These are phyloP conservation scores for Microthyrium microscopicum DNA, from an alignment of 2,329 filamentous ascomycete species.

Conservation along the genomic window DNA sequence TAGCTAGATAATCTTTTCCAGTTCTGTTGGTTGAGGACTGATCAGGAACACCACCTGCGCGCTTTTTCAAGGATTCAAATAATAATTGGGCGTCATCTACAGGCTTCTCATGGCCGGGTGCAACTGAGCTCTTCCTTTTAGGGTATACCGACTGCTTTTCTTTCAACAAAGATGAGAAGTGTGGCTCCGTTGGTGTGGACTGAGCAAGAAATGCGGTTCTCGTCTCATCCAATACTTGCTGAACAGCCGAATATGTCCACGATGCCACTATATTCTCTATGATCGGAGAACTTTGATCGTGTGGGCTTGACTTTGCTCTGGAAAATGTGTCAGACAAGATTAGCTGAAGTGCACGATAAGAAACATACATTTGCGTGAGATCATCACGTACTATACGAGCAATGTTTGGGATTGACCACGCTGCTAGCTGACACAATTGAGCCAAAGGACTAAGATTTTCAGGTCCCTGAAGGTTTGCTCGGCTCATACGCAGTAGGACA, in stretches of 20 bases:
- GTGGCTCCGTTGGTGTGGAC: neutral
- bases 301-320: conserved; percentile 14
- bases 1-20: conserved; percentile 68
- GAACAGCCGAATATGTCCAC: conserved; percentile 60
- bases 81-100: neutral
- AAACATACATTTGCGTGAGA: conserved; percentile 42
- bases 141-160: conserved; percentile 32
- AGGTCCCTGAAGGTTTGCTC: conserved; percentile 28
- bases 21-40: conserved; percentile 19
- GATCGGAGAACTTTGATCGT: conserved; percentile 28
- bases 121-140: conserved; percentile 45
- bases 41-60: conserved; percentile 11
- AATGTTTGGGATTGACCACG: conserved; percentile 69
- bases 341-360: conserved; percentile 14
- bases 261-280: conserved; percentile 62
- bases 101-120: conserved; percentile 14
- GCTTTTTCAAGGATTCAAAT: conserved; percentile 18
- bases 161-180: too few relatives aligned
- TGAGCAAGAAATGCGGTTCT: conserved; percentile 50
- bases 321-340: conserved; percentile 1
- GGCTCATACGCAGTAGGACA: conserved; percentile 68
- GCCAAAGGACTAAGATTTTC: conserved; percentile 70
- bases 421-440: conserved; percentile 66
- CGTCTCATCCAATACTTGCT: conserved; percentile 63
- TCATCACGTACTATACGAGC: conserved; percentile 69